phyloP scores from a whole-genome alignment of 768 basidiomycete species.

The Fibroporia radiculosa region DNA sequence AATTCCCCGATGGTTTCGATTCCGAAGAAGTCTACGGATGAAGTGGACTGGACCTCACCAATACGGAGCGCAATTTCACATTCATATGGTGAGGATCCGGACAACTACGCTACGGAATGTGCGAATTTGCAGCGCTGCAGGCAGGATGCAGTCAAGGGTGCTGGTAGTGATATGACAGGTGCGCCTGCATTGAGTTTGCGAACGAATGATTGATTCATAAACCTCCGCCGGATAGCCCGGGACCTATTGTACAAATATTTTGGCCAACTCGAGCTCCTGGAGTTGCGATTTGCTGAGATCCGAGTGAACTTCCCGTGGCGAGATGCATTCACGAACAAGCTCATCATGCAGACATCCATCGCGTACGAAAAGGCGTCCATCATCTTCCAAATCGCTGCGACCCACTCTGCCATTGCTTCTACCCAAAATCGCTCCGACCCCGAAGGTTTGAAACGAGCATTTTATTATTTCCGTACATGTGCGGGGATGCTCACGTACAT shows the following conservation, averaged over 20 bases:
- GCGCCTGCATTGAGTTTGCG: conserved; percentile 15
- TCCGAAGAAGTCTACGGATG: conserved; percentile 90
- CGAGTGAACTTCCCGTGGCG: conserved; percentile 95
- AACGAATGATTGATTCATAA: conserved; percentile 1
- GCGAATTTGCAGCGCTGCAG: conserved; percentile 81
- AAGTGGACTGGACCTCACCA: conserved; percentile 92
- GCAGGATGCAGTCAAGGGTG: conserved; percentile 93
- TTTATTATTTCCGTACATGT: conserved; percentile 82
- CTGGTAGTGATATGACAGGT: conserved; percentile 96
- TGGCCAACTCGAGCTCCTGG: conserved; percentile 95
- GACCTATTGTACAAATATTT: conserved; percentile 99
- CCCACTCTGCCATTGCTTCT: conserved; percentile 86
- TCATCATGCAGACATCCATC: conserved; percentile 90
- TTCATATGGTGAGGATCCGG: conserved; percentile 90
- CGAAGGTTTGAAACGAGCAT: conserved; percentile 88
- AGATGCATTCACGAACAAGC: conserved; percentile 93
- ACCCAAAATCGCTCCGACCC: conserved; percentile 82
- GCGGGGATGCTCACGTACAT: conserved; percentile 98
- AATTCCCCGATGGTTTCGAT: conserved; percentile 89
- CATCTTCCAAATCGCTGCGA: conserved; percentile 92
- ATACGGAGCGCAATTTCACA: conserved; percentile 81
- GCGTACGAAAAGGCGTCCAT: conserved; percentile 98
- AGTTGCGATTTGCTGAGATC: conserved; percentile 94
- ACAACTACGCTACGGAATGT: conserved; percentile 80
- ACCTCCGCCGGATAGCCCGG: conserved; percentile 46